phyloP scores from a whole-genome alignment of 1,284 basidiomycete species.

The Tilletia indica region DNA sequence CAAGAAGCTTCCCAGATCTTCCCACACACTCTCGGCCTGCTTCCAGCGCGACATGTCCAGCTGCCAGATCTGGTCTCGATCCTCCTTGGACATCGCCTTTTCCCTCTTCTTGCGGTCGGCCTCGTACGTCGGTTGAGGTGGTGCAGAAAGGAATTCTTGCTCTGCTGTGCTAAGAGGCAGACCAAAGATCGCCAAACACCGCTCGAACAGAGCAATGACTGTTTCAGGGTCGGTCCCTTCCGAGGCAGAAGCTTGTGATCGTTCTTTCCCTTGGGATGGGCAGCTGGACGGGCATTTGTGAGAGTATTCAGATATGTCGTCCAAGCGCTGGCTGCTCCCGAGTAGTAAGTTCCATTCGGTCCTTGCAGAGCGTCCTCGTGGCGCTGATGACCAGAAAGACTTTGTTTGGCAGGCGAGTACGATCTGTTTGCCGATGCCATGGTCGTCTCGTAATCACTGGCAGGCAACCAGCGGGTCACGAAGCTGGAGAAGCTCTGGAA shows the following conservation, averaged over 20 bases:
- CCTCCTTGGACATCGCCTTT: slow-evolving; percentile 9
- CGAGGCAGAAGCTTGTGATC: slow-evolving; percentile 21
- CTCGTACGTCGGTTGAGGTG: slow-evolving; percentile 6
- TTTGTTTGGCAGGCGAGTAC: slow-evolving; percentile 28
- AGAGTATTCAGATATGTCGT: slow-evolving; percentile 23
- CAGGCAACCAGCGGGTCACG: slow-evolving; percentile 36
- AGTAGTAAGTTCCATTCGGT: slow-evolving; percentile 22
- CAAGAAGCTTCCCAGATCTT: slow-evolving; percentile 35
- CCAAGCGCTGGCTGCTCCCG: slow-evolving; percentile 19
- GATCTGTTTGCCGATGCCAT: slow-evolving; percentile 39
- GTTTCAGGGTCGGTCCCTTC: slow-evolving; percentile 24
- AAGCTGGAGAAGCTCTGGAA: slow-evolving; percentile 45
- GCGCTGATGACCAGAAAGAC: slow-evolving; percentile 28
- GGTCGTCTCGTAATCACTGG: slow-evolving; percentile 42
- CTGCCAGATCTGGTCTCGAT: slow-evolving; percentile 18
- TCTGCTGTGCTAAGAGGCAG: slow-evolving; percentile 24
- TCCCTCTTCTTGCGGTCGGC: slow-evolving; percentile 6
- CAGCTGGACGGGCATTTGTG: background rate
- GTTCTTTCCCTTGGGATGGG: slow-evolving; percentile 27
- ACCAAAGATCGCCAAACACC: slow-evolving; percentile 30
- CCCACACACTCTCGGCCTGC: slow-evolving; percentile 41
- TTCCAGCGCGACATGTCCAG: slow-evolving; percentile 23
- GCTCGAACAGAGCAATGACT: slow-evolving; percentile 28
- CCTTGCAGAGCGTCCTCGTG: slow-evolving; percentile 32
- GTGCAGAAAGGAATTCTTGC: slow-evolving; percentile 1